phyloP scores from a whole-genome alignment of 768 basidiomycete genomes.

The Aureoboletus auriporus region DNA sequence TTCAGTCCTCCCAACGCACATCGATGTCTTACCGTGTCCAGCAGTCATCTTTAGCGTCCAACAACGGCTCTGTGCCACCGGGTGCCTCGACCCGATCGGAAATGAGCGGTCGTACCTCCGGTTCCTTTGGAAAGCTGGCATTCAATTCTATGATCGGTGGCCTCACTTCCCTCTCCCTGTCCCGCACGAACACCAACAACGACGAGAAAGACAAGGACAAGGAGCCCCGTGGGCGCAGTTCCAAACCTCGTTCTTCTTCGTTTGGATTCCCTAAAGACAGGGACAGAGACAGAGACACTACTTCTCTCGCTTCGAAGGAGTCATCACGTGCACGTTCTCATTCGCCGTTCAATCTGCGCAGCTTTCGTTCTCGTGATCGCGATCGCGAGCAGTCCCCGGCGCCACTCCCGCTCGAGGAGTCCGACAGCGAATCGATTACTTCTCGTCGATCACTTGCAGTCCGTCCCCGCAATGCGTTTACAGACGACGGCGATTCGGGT shows the following conservation, averaged over 20 bases:
- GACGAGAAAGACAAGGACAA: conserved; percentile 41
- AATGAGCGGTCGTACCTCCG: conserved; percentile 31
- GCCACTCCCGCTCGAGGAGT: conserved; percentile 53
- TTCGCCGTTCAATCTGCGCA: conserved; percentile 76
- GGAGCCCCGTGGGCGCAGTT: conserved; percentile 50
- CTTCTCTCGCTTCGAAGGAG: conserved; percentile 44
- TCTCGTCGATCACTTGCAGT: conserved; percentile 36
- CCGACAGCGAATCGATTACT: conserved; percentile 43
- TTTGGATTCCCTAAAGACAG: conserved; percentile 38
- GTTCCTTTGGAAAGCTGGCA: conserved; percentile 60
- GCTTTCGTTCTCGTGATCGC: conserved; percentile 54
- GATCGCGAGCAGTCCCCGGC: conserved; percentile 54
- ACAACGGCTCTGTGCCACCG: conserved; percentile 6
- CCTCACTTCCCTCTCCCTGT: conserved; percentile 59
- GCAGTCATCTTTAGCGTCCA: conserved; percentile 13
- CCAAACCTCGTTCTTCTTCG: conserved; percentile 45
- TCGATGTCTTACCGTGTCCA: conserved; percentile 13
- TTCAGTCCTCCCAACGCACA: conserved; percentile 16
- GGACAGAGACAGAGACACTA: conserved; percentile 31
- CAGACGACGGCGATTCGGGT: conserved; percentile 57
- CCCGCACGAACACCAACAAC: conserved; percentile 45
- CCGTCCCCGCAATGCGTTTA: conserved; percentile 60
- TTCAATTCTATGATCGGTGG: conserved; percentile 70
- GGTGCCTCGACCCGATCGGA: conserved; percentile 31
- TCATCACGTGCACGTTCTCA: conserved; percentile 64